These are phyloP conservation scores for Eucalyptus lansdowneana DNA, from an alignment of 345 rosid species.

Conservation along the genomic window DNA sequence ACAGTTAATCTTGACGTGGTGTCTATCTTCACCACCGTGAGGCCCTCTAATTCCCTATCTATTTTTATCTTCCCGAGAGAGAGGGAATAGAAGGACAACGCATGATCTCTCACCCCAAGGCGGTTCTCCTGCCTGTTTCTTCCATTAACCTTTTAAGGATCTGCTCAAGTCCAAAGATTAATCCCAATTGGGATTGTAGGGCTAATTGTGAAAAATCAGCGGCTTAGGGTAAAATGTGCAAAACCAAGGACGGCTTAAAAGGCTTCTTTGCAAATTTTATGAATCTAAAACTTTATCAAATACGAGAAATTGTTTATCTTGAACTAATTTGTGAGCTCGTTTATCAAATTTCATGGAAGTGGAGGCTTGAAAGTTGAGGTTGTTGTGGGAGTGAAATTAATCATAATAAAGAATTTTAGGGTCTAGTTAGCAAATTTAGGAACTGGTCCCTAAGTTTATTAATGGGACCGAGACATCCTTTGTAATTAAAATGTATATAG, in stretches of 20 bases:
- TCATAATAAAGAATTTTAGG: not conserved
- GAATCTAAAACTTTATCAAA: not conserved
- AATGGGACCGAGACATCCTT: not conserved
- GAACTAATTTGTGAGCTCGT: not conserved
- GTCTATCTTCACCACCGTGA: no score
- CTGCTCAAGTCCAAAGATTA: no score
- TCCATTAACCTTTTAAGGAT: no score
- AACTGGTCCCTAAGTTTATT: not conserved
- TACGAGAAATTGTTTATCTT: not conserved
- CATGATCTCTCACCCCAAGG: no score
- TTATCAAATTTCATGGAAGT: not conserved
- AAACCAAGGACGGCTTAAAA: not conserved
- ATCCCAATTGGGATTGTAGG: not conserved
- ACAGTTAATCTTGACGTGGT: not conserved
- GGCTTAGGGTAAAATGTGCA: not conserved
- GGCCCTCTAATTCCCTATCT: no score
- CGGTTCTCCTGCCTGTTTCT: accelerated
- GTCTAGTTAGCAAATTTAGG: not conserved
- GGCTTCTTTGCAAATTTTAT: not conserved
- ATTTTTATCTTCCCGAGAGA: no score
- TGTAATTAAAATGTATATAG: not conserved
- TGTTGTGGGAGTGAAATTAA: not conserved
- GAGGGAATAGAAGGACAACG: no score
- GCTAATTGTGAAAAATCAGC: not conserved
- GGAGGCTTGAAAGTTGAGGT: not conserved